Percentiles rank a stretch among this genome's conserved stretches.
phyloP scores from a whole-genome alignment of 495 filamentous ascomycete genomes.

The Podospora australis region DNA sequence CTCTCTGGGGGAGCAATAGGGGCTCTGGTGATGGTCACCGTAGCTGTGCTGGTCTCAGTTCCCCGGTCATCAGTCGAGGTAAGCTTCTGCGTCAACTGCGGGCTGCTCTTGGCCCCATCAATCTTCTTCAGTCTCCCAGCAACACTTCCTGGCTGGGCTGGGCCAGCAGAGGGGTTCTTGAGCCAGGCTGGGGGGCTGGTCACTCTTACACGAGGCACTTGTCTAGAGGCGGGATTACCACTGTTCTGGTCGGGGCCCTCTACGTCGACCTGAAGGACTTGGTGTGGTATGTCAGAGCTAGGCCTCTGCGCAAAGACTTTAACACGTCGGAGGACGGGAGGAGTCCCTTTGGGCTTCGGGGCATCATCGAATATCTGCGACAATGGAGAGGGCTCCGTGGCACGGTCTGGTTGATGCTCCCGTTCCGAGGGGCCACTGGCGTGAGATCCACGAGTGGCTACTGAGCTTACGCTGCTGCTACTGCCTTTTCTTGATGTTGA shows the following conservation, averaged over 20 bases:
- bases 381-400: background rate
- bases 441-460: too few relatives aligned
- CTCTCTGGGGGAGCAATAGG: too few relatives aligned
- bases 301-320: slow-evolving; percentile 6
- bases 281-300: slow-evolving; percentile 5
- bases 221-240: slow-evolving; percentile 12
- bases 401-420: background rate
- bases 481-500: too few relatives aligned
- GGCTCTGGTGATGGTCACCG: too few relatives aligned
- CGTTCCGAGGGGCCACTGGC: background rate
- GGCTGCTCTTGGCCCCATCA: background rate
- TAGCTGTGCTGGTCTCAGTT: background rate
- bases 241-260: background rate
- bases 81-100: background rate
- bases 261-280: slow-evolving; percentile 7
- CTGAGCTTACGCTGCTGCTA: too few relatives aligned
- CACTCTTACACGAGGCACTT: slow-evolving; percentile 7
- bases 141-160: slow-evolving; percentile 21
- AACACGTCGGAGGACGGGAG: slow-evolving; percentile 6
- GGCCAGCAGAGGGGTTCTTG: slow-evolving; percentile 23
- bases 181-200: slow-evolving; percentile 34
- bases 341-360: background rate
- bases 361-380: background rate
- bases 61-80: background rate
- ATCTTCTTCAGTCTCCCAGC: slow-evolving; percentile 21